A percentile compares a stretch with the other conserved stretches of the same genome.
These are phyloP conservation scores for Castanea sativa DNA, from an alignment of 306 rosid species.

Conservation along the genomic window DNA sequence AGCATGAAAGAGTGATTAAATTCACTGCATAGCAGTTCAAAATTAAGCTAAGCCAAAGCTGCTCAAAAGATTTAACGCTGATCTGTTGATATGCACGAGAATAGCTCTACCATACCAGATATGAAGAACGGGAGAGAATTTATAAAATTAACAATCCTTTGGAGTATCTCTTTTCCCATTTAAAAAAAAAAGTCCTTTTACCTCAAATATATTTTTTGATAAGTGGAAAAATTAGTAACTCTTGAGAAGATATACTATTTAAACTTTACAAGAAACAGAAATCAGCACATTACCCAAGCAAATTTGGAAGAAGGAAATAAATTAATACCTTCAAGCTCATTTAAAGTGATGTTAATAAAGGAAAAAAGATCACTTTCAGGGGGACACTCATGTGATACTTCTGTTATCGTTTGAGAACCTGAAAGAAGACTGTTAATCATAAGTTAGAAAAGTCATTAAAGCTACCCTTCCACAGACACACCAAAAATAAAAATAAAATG, in stretches of 20 bases:
- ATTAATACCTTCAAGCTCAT: conserved; percentile 67
- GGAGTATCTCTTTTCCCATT: too few species aligned
- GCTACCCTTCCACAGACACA: background rate
- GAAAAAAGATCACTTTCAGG: conserved; percentile 47
- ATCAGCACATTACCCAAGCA: background rate
- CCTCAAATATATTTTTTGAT: background rate
- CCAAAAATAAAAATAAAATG: background rate
- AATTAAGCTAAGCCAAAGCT: background rate
- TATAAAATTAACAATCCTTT: background rate
- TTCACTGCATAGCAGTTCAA: background rate
- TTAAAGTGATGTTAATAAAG: conserved; percentile 56
- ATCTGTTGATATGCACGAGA: background rate
- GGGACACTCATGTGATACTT: conserved; percentile 35
- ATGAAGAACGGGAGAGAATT: background rate
- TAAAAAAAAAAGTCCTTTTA: background rate
- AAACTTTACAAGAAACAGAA: conserved; percentile 4
- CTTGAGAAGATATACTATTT: background rate
- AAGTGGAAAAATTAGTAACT: background rate
- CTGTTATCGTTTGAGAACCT: conserved; percentile 39
- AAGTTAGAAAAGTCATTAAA: conserved; percentile 18
- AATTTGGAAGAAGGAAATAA: background rate
- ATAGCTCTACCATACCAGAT: background rate
- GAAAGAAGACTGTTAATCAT: conserved; percentile 32
- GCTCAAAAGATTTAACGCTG: background rate
- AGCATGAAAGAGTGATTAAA: background rate